Conservation (phyloP, 2,329 filamentous ascomycete species). For the Alternaria sp. region DNA sequence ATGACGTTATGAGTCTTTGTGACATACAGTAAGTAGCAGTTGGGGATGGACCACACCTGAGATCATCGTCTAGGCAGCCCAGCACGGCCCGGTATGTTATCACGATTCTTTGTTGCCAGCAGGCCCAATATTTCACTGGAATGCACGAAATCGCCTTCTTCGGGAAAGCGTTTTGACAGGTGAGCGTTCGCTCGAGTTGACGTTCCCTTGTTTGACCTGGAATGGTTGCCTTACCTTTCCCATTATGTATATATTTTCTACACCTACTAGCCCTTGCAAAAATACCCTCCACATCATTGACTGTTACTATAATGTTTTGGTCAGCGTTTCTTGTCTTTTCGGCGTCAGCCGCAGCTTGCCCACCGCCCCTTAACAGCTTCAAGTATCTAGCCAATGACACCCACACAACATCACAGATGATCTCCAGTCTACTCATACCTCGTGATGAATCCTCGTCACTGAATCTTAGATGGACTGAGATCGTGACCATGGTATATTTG, state of each 20-base stretch:
- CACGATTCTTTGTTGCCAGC: background rate
- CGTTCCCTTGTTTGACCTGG: too few relatives aligned
- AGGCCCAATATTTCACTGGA: background rate
- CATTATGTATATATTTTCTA: background rate
- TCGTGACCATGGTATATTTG: constrained; percentile 2
- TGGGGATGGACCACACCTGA: background rate
- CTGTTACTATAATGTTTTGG: background rate
- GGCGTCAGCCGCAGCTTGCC: background rate
- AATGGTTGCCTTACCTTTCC: background rate
- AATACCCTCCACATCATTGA: background rate
- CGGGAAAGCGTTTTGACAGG: background rate
- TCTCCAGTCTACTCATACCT: background rate
- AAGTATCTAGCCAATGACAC: constrained; percentile 2
- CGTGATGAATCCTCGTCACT: background rate
- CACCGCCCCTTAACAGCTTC: constrained; percentile 2
- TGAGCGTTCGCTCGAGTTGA: background rate
- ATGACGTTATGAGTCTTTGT: background rate
- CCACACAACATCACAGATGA: constrained; percentile 4
- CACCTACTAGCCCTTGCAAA: background rate
- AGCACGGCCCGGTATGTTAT: background rate
- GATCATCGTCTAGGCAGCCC: background rate
- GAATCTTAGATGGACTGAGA: background rate
- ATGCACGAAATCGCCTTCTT: background rate
- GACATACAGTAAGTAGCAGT: background rate
- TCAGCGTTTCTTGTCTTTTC: background rate